Percentiles rank a stretch among this genome's conserved stretches.
phyloP scores from a whole-genome alignment of 306 rosid species.

The Lagenaria siceraria region DNA sequence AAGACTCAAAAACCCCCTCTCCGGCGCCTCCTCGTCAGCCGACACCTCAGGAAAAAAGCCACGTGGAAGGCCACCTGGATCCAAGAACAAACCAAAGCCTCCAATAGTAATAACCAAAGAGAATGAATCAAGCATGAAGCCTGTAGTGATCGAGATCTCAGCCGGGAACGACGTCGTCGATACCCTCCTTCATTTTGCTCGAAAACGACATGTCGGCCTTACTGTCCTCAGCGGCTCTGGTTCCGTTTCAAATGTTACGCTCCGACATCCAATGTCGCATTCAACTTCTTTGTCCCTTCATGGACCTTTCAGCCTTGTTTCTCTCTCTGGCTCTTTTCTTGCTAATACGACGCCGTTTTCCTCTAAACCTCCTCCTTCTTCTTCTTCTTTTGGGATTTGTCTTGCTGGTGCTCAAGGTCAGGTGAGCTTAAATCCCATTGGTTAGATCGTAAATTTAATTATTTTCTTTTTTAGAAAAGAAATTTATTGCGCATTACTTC shows the following conservation, averaged over 20 bases:
- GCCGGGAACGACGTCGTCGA: slow-evolving; percentile 35
- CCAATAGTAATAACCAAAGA: slow-evolving; percentile 28
- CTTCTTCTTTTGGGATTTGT: slow-evolving; percentile 18
- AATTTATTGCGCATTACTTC: not conserved
- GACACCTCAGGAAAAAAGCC: slow-evolving; percentile 13
- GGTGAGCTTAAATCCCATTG: not conserved
- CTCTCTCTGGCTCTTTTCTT: slow-evolving; percentile 21
- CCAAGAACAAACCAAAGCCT: slow-evolving; percentile 50
- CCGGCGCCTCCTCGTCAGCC: not conserved
- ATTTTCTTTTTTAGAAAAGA: not conserved
- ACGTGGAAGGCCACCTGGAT: slow-evolving; percentile 56
- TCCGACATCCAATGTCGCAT: slow-evolving; percentile 17
- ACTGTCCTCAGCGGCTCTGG: slow-evolving; percentile 31
- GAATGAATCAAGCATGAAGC: slow-evolving; percentile 7
- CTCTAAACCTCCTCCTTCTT: not conserved
- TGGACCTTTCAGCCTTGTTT: slow-evolving; percentile 26
- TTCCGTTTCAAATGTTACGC: slow-evolving; percentile 19
- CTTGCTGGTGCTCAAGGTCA: slow-evolving; percentile 29
- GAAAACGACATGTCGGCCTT: slow-evolving; percentile 10
- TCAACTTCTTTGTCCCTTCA: slow-evolving; percentile 2
- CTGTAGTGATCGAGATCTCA: slow-evolving; percentile 30
- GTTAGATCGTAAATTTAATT: not conserved
- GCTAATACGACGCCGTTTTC: not conserved
- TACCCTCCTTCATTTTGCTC: slow-evolving; percentile 23
- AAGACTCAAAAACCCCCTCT: not conserved